A percentile compares a stretch with the other conserved stretches of the same genome.
Evolutionary conservation across 75 land plant species (phyloP).

Genomic region (Picea glauca): DNA sequence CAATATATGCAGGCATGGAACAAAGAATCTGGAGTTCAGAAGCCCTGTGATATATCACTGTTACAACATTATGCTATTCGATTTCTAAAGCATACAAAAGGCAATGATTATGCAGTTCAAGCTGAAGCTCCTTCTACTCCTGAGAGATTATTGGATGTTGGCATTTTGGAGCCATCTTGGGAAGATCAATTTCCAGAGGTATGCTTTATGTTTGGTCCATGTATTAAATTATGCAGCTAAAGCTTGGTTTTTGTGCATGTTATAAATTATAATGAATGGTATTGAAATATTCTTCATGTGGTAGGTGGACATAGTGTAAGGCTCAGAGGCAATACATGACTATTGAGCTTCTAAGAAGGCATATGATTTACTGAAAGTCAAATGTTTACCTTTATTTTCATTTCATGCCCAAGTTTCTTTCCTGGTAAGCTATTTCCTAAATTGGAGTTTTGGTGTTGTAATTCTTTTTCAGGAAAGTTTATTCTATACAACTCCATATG

Average conservation of each 20-base stretch:
- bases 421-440: not conserved
- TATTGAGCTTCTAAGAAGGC: not conserved
- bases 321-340: not conserved
- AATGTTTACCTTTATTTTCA: not conserved
- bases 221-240: not conserved
- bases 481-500: conserved; percentile 64
- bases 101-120: conserved; percentile 18
- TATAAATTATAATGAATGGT: not conserved
- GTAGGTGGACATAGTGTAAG: not conserved
- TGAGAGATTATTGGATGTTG: conserved; percentile 46
- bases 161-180: conserved; percentile 44
- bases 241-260: not conserved
- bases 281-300: not conserved
- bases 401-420: not conserved
- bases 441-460: not conserved
- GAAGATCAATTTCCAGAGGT: conserved; percentile 71
- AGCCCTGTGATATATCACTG: conserved; percentile 6
- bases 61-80: conserved; percentile 67
- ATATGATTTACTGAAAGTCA: not conserved
- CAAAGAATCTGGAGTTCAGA: not conserved
- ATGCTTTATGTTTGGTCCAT: conserved; percentile 12
- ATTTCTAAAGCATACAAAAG: conserved; percentile 39
- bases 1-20: conserved; percentile 7
- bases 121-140: conserved; percentile 72
- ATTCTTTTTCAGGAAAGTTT: conserved; percentile 60